These are phyloP conservation scores for Lepidium sativum DNA, from an alignment of 345 rosid species.

Conservation along the genomic window DNA sequence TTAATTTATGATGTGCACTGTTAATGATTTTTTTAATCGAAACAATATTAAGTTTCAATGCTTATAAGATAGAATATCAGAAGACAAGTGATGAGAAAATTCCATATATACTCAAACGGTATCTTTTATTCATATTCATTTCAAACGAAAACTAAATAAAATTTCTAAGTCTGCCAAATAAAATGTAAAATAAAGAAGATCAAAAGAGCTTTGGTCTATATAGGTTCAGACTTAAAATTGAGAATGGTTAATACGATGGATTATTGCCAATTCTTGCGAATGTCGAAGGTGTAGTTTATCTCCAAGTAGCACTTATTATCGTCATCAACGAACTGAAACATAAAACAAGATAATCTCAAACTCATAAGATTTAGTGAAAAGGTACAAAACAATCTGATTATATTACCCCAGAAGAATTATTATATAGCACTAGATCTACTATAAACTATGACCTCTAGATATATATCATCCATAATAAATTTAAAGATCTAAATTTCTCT, in stretches of 20 bases:
- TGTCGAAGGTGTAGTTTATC: constrained; percentile 87
- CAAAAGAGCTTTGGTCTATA: constrained; percentile 15
- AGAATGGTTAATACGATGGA: constrained; percentile 1
- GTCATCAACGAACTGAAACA: constrained; percentile 67
- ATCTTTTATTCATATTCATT: constrained; percentile 15
- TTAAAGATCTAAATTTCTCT: too few relatives aligned
- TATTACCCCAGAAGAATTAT: too few relatives aligned
- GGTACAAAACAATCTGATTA: background rate
- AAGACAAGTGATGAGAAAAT: too few relatives aligned
- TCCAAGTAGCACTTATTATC: constrained; percentile 82
- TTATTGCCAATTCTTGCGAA: constrained; percentile 64
- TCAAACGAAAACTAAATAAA: background rate
- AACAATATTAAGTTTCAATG: background rate
- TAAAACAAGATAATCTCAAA: background rate
- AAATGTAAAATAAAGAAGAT: background rate
- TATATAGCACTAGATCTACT: too few relatives aligned
- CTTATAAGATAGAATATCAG: background rate
- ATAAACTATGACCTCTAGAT: too few relatives aligned
- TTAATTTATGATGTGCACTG: too few relatives aligned
- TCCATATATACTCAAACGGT: too few relatives aligned
- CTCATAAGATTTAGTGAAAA: background rate
- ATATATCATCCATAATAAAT: too few relatives aligned
- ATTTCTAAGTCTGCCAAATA: constrained; percentile 1
- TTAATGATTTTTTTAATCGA: background rate
- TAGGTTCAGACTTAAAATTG: background rate